Base-by-base conservation (phyloP, 768 basidiomycete species). In the Infundibulicybe gibba region DNA sequence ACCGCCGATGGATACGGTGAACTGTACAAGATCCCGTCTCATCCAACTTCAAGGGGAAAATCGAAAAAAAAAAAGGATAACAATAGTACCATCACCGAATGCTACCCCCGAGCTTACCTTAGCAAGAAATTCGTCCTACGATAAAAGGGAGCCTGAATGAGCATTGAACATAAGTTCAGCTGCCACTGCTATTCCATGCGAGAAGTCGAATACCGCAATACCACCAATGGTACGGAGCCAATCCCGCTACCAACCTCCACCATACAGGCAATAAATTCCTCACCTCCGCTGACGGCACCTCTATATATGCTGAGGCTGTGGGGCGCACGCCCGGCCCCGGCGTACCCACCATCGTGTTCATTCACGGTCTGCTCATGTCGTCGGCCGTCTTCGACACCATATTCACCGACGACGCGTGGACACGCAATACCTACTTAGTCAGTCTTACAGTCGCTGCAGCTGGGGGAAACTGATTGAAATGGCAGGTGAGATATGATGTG, bases 221-320 rank as follows among this genome's bases (percentile, higher is more conserved):
- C 25, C 25, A 25, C 3, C 25, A 25, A 25, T 8, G 25, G 25
- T 25, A 8, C 25, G 8, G 8, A 8, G 41, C 12, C 30, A 12
- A 40, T 19, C 44, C 40, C 50, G 9, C 59, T 57, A 4, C 51
- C 44, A 15, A 54, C 40, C 11, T 48, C 47, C 14, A 42, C 42
- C 8, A 50, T 53, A 25, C 25, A 25, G 25, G 25, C 3, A 25
- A 25, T 4, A 38, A 38, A 38, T n/a, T 38, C n/a, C 17, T 38
- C n/a, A 38, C 14, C 35, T 38, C 35, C 14, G 35, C 35, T 6
- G 35, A 38, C 17, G 35, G 35, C 35, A 38, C 35, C 17, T 6
- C 4, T 6, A 38, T 38, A 38, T 38, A 38, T 10, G 35, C 35
- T 3, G 35, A 38, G 14, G 35, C 35, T 6, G 35, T 10, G 6